These are phyloP conservation scores for Sphagnum magellanicum DNA, from an alignment of 228 moss, liverwort and hornwort genomes.

Conservation along the genomic window DNA sequence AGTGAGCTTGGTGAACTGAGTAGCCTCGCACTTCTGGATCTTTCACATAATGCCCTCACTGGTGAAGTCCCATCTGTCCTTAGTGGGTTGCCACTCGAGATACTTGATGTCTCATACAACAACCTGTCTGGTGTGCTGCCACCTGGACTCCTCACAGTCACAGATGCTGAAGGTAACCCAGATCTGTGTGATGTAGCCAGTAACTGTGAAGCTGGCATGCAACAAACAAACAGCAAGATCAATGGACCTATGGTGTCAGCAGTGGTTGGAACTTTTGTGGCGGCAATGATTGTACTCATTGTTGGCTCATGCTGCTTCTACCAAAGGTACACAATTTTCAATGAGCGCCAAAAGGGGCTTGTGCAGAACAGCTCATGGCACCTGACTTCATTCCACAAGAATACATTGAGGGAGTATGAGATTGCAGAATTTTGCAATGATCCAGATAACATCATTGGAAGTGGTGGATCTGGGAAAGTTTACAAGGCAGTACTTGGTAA, in stretches of 20 bases:
- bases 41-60: conserved; percentile 35
- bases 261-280: conserved; percentile 57
- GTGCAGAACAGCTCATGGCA: conserved; percentile 44
- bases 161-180: conserved; percentile 26
- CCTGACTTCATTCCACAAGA: conserved; percentile 73
- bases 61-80: conserved; percentile 34
- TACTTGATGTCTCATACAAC: conserved; percentile 76
- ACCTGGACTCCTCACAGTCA: conserved; percentile 21
- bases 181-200: conserved; percentile 8
- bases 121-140: conserved; percentile 66
- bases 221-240: neutral
- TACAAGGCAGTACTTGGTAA: conserved; percentile 65
- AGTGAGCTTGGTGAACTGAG: conserved; percentile 23
- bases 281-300: conserved; percentile 34
- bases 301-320: conserved; percentile 54
- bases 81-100: conserved; percentile 27
- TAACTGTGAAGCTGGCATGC: neutral
- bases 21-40: conserved; percentile 39
- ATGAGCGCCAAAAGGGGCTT: conserved; percentile 21
- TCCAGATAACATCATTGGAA: conserved; percentile 71
- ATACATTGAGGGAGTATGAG: conserved; percentile 67
- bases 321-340: conserved; percentile 32
- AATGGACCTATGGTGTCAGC: conserved; percentile 41
- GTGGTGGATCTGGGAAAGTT: conserved; percentile 74
- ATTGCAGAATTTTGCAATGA: conserved; percentile 44